These are phyloP conservation scores for Debaryomycetaceae sp. DNA, from an alignment of 1,139 yeast species.

Conservation along the genomic window DNA sequence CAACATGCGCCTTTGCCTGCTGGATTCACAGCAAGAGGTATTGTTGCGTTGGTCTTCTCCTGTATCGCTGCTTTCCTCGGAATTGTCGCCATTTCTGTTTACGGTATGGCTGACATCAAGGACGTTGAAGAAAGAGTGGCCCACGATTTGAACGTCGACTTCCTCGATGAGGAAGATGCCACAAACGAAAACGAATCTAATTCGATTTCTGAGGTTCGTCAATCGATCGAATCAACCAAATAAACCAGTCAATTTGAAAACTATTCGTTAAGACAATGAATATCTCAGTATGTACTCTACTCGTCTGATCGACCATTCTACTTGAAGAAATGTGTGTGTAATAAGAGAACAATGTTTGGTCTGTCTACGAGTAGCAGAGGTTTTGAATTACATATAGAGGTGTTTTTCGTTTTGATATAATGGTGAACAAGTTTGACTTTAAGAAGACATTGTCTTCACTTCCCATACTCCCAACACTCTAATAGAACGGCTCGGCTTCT, in stretches of 20 bases:
- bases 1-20: conserved; percentile 58
- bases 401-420: neutral
- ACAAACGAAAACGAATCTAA: conserved; percentile 5
- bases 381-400: neutral
- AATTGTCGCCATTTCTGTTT: conserved; percentile 49
- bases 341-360: neutral
- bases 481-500: conserved; percentile 15
- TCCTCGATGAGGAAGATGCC: conserved; percentile 30
- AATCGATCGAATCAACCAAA: neutral
- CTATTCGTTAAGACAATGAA: neutral
- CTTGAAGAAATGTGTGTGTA: neutral
- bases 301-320: neutral
- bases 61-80: conserved; percentile 59
- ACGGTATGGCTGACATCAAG: conserved; percentile 65
- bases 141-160: conserved; percentile 55
- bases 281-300: neutral
- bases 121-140: conserved; percentile 58
- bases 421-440: neutral
- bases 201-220: neutral
- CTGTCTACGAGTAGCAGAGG: neutral
- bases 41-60: conserved; percentile 57
- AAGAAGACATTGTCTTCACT: neutral
- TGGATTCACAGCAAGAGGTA: conserved; percentile 69
- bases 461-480: conserved; percentile 6
- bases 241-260: neutral